Evolutionary conservation across 2,329 filamentous ascomycete genomes (phyloP).

Genomic region (Huntiella decipiens): DNA sequence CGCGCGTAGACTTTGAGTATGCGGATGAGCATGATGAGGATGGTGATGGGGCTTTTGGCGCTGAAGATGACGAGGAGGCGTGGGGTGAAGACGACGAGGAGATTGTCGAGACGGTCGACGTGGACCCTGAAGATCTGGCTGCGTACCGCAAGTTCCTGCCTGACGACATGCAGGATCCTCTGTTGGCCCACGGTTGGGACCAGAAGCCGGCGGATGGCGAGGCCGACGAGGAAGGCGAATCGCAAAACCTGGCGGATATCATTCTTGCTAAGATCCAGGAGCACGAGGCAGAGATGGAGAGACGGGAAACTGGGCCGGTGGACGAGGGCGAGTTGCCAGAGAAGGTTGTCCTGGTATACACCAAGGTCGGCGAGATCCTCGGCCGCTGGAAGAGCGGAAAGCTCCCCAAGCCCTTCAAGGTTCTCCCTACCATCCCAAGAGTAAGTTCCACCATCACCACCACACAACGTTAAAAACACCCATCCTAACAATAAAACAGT

Average conservation of each 20-base stretch:
- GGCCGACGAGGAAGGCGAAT: conserved; percentile 24
- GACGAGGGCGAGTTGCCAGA: conserved; percentile 74
- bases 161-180: conserved; percentile 49
- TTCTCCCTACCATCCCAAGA: conserved; percentile 66
- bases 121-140: conserved; percentile 76
- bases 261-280: conserved; percentile 89
- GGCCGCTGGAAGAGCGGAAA: conserved; percentile 19
- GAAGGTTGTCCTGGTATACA: conserved; percentile 87
- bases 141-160: conserved; percentile 83
- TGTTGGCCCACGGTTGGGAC: conserved; percentile 48
- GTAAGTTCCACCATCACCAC: conserved; percentile 2
- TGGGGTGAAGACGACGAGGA: conserved; percentile 72
- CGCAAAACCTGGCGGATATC: conserved; percentile 74
- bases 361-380: conserved; percentile 32
- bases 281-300: conserved; percentile 52
- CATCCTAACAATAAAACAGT: conserved; percentile 25
- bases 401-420: conserved; percentile 93
- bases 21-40: conserved; percentile 28
- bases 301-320: conserved; percentile 28
- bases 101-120: conserved; percentile 51
- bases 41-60: background rate
- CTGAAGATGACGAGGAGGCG: conserved; percentile 35
- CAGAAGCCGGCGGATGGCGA: conserved; percentile 24
- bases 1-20: conserved; percentile 50
- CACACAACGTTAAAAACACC: background rate